Evolutionary conservation across 805 yeast genomes (phyloP), one percentile per base, ranked within the genome.

Genomic region (Pichia paraexigua): DNA sequence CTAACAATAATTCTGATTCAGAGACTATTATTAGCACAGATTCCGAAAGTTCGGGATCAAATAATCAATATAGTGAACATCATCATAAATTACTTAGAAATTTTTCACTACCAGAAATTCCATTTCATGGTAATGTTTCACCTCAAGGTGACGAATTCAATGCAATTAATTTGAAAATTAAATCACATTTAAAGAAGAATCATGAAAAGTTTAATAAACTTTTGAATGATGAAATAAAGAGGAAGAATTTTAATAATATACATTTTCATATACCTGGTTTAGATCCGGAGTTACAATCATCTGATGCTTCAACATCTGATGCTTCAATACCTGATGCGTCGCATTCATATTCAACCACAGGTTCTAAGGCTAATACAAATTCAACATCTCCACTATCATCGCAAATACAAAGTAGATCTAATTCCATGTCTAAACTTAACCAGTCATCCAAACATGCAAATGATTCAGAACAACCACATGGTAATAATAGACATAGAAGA

Each of bases 401-500:
- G 11, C 46, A 30, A 9, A 3, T 13, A 17, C 45, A 47, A 25
- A 45, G 35, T 17, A 48, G 43, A 35, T 44, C 52, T 20, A 49
- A 24, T 35, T 45, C 48, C 6, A 28, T 39, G 3, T 37, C 47
- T 6, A n/a, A 24, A 37, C 27, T 22, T 8, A 25, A 35, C n/a
- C 40, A 43, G 20, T 9, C 8, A 5, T 8, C 3, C 13, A 17
- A 13, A 18, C 25, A 20, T 12, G 15, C 43, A 27, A 46, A 18
- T 28, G 25, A 37, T 24, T 11, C 24, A 27, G 18, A n/a, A 39
- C 37, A 11, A 32, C 24, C 15, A 15, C 17, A n/a, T 17, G 21
- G n/a, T 11, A 21, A 18, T n/a, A 44, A 46, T 20, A 61, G 65
- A 40, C 81, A 76, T 57, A 69, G 67, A 39, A 55, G 80, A 44